phyloP scores from a whole-genome alignment of 192 early-diverging fungal genomes.

The Funneliformis mosseae region DNA sequence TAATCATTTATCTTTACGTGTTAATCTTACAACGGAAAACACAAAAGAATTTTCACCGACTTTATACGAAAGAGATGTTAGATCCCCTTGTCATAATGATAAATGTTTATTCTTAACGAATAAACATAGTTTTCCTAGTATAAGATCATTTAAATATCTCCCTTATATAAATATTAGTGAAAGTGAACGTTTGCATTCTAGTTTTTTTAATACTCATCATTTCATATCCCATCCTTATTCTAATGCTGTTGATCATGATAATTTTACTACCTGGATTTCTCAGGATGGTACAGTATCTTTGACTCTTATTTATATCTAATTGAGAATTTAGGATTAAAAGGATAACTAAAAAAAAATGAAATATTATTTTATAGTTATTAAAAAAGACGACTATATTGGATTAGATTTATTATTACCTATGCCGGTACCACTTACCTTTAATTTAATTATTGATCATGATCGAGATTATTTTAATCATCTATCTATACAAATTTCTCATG shows the following conservation, averaged over 20 bases:
- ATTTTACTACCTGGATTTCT: constrained; percentile 52
- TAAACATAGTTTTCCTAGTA: constrained; percentile 50
- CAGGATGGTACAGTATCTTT: constrained; percentile 33
- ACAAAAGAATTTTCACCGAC: constrained; percentile 46
- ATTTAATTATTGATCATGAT: constrained; percentile 22
- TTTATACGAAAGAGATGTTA: constrained; percentile 45
- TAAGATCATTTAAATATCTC: constrained; percentile 48
- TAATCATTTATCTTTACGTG: constrained; percentile 34
- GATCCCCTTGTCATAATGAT: constrained; percentile 54
- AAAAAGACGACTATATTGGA: constrained; percentile 56
- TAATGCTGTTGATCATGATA: constrained; percentile 53
- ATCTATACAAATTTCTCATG: constrained; percentile 41
- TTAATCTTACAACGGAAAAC: constrained; percentile 38
- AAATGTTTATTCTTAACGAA: constrained; percentile 59
- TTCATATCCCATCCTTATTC: constrained; percentile 47
- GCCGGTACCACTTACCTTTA: constrained; percentile 22
- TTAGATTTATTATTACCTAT: constrained; percentile 56
- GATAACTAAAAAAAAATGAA: not conserved
- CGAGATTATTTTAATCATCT: constrained; percentile 32
- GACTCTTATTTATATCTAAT: not conserved
- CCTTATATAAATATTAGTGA: constrained; percentile 55
- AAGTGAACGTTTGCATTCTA: constrained; percentile 47
- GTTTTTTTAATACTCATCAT: constrained; percentile 43
- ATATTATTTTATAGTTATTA: constrained; percentile 42
- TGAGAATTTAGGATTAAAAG: not conserved